Evolutionary conservation across 768 basidiomycete species (phyloP).

Genomic region (Lepiota brunneoincarnata): DNA sequence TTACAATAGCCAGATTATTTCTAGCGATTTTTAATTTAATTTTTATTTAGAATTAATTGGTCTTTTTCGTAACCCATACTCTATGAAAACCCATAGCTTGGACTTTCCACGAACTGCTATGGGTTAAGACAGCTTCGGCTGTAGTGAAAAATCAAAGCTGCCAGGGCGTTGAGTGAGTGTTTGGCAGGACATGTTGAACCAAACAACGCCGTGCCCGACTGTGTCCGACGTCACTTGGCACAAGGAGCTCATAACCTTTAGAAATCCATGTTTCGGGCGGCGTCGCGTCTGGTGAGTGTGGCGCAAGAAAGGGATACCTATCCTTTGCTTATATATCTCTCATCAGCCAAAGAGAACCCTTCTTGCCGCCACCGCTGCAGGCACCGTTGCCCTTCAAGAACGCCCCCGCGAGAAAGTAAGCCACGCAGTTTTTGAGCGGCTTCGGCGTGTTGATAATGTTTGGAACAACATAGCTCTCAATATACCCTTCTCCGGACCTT

Average conservation of each 20-base stretch:
- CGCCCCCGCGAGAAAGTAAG: constrained; percentile 29
- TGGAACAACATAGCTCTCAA: constrained; percentile 59
- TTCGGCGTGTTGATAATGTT: not conserved
- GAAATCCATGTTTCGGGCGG: constrained; percentile 29
- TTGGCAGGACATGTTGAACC: constrained; percentile 10
- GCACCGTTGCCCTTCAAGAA: constrained; percentile 28
- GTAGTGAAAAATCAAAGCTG: no score
- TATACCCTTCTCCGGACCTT: constrained; percentile 66
- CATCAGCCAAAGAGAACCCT: constrained; percentile 33
- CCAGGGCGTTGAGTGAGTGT: not conserved
- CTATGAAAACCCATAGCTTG: no score
- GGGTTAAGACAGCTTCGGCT: no score
- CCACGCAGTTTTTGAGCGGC: not conserved
- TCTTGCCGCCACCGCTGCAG: constrained; percentile 30
- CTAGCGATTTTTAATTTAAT: no score
- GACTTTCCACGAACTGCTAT: no score
- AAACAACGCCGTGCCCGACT: constrained; percentile 23
- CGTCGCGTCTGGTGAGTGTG: constrained; percentile 27
- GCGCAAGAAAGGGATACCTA: not conserved
- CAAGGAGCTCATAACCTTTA: constrained; percentile 7
- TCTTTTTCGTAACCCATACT: no score
- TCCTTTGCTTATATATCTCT: not conserved
- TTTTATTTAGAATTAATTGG: no score
- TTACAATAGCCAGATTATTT: no score
- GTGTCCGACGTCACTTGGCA: constrained; percentile 15